Base-by-base conservation (phyloP, 116 monocot genomes). In the Zostera marina region DNA sequence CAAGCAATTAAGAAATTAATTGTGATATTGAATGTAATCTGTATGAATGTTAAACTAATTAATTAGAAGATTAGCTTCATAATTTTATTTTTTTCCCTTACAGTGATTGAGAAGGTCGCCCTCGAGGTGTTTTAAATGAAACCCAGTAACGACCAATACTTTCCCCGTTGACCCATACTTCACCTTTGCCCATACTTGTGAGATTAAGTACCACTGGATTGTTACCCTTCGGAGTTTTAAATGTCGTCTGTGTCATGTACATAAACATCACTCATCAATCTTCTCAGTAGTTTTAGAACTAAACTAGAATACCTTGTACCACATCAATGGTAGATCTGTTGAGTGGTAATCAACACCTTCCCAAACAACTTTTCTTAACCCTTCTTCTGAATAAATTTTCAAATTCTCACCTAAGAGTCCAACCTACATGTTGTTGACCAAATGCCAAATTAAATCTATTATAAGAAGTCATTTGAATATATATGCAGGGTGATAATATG, bases 111-210 rank as follows among this genome's bases (percentile, higher is more conserved):
- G 94, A 77, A 59, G 88, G 69, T 22, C 64, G 69, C 60, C 80
- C 79, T 49, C 56, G 72, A 9, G 82, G 67, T 47, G 75, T 75
- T 54, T 63, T 79, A 20, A 85, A 88, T 4, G 94, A 88, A 39
- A 86, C 82, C 98, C 98, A 90, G 44, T 86, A 90, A 12, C 86
- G 75, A 49, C 98, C 86, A 32, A 90, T 90, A 72, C 71, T 85
- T 68, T 83, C 70, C 41, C 98, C 98, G 56, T 98, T 98, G 57
- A 98, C 55, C 83, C 83, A 98, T 0, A 66, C 77, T 55, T 86
- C 81, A 11, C 98, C 98, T 70, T 98, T 98, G 1, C 90, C 73
- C 98, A 98, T 98, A 52, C 83, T 77, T 14, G 32, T 22, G 20
- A 90, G 78, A 64, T 98, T 75, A 8, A 98, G 72, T 7, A 70